Evolutionary conservation across 108 stramenopile genomes (phyloP).

Genomic region (Aurantiochytrium sp.): DNA sequence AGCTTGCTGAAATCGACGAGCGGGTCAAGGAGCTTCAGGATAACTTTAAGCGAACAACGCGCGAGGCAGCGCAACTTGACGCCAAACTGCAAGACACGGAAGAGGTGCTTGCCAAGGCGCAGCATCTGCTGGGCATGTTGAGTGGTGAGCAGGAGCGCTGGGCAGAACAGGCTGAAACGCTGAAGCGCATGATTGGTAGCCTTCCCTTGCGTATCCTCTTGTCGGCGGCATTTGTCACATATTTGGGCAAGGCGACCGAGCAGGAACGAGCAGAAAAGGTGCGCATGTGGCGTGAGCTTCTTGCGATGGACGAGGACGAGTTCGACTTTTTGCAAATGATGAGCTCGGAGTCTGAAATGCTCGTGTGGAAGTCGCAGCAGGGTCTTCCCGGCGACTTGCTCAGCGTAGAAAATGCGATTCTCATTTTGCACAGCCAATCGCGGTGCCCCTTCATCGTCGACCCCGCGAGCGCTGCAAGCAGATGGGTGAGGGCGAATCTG

Average conservation of each 20-base stretch:
- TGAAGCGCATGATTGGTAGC: slow-evolving; percentile 24
- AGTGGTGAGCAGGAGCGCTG: slow-evolving; percentile 48
- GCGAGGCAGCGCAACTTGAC: slow-evolving; percentile 48
- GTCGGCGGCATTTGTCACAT: slow-evolving; percentile 48
- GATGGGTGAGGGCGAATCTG: slow-evolving; percentile 41
- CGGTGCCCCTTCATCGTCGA: slow-evolving; percentile 59
- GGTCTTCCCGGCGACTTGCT: slow-evolving; percentile 50
- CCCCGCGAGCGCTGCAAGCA: slow-evolving; percentile 35
- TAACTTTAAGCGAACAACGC: slow-evolving; percentile 39
- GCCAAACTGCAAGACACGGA: slow-evolving; percentile 41
- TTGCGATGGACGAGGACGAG: neutral
- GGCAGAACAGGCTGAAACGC: slow-evolving; percentile 26
- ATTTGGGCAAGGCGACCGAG: slow-evolving; percentile 33
- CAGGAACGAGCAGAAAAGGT: neutral
- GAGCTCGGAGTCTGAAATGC: slow-evolving; percentile 46
- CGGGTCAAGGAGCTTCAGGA: slow-evolving; percentile 36
- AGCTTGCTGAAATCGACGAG: slow-evolving; percentile 46
- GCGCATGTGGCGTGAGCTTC: slow-evolving; percentile 24
- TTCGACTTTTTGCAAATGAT: slow-evolving; percentile 37
- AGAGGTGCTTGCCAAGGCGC: slow-evolving; percentile 43
- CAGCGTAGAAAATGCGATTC: slow-evolving; percentile 39
- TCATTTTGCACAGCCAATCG: slow-evolving; percentile 27
- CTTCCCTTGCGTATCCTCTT: slow-evolving; percentile 45
- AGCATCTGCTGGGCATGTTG: slow-evolving; percentile 43
- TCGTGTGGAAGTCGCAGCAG: slow-evolving; percentile 45